Base-by-base conservation (phyloP, 2,329 filamentous ascomycete genomes). In the Sordariomycetes sp. region DNA sequence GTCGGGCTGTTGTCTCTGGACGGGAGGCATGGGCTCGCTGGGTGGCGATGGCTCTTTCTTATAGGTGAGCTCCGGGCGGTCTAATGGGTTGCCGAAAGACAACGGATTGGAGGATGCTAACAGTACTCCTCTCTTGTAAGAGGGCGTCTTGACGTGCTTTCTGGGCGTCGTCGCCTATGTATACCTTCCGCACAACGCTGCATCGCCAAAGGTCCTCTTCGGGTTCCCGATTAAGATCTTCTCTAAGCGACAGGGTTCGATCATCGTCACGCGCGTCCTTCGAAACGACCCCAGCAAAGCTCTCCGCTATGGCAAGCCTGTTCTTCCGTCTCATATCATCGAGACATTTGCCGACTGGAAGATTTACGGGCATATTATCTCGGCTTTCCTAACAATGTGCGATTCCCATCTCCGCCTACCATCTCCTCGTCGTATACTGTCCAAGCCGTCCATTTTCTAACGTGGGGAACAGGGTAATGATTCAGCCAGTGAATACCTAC, bases 31-130 rank as follows among this genome's bases (percentile, higher is more conserved):
- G 65, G 65, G 2, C 59, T 69, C 0, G 35, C 60, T 1, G 67
- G 67, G 4, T 69, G 67, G 67, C 65, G 68, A n/a, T 69, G 67
- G 67, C 11, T 69, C 1, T 69, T 69, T 12, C 57, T 69, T 0
- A 64, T 69, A 14, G 67, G 66, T 64, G 61, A 54, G 66, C 16
- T n/a, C 16, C 16, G 40, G 5, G n/a, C 8, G 18, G 3, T 46
- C 40, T 8, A 32, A 32, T 8, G 28, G 28, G 28, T 32, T 40
- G 16, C 16, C 40, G n/a, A n/a, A 16, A 7, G 8, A 18, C 14
- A 3, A 46, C n/a, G 8, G 5, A 7, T n/a, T 7, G 1, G 5
- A n/a, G 5, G 16, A n/a, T 10, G 0, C 1, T 66, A 24, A 59
- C 64, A 0, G 63, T 11, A 1, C 3, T 1, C 61, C 48, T 62